Conservation (phyloP, 2,329 filamentous ascomycete species). For the Exophiala sp. region DNA sequence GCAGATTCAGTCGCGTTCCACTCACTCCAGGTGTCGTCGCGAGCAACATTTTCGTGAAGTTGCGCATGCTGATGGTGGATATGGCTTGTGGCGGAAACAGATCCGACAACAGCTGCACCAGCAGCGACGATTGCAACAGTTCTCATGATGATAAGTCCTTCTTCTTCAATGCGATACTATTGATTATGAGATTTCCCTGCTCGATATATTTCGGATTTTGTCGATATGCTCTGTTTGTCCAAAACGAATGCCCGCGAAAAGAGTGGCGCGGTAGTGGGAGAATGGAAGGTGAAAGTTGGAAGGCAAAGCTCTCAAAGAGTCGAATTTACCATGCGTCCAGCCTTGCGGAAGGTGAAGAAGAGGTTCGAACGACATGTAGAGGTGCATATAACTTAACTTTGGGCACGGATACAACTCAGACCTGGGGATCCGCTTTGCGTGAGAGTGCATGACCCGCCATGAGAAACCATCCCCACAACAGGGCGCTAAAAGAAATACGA, state of each 20-base stretch:
- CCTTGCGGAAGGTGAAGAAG: slow-evolving; percentile 24
- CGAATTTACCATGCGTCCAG: slow-evolving; percentile 25
- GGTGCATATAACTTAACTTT: slow-evolving; percentile 23
- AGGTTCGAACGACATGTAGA: slow-evolving; percentile 19
- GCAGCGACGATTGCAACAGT: slow-evolving; percentile 64
- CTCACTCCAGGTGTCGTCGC: slow-evolving; percentile 23
- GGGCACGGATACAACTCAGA: slow-evolving; percentile 10
- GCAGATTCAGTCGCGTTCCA: slow-evolving; percentile 49
- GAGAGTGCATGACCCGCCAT: no score
- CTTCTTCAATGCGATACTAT: slow-evolving; percentile 31
- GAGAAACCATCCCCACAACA: no score
- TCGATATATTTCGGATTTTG: slow-evolving; percentile 16
- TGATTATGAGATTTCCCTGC: slow-evolving; percentile 27
- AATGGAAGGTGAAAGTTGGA: slow-evolving; percentile 11
- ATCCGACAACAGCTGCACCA: slow-evolving; percentile 49
- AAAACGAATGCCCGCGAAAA: slow-evolving; percentile 79
- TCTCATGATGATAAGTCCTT: slow-evolving; percentile 62
- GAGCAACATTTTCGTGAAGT: slow-evolving; percentile 29
- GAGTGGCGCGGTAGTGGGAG: slow-evolving; percentile 43
- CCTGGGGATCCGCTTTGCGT: slow-evolving; percentile 3
- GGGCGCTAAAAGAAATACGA: slow-evolving; percentile 23
- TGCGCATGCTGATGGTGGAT: slow-evolving; percentile 57
- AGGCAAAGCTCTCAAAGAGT: slow-evolving; percentile 19
- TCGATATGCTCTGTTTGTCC: slow-evolving; percentile 19
- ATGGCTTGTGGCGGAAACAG: slow-evolving; percentile 55